Base-by-base conservation (phyloP, 257 asterid genomes). In the Solanum bukasovii region DNA sequence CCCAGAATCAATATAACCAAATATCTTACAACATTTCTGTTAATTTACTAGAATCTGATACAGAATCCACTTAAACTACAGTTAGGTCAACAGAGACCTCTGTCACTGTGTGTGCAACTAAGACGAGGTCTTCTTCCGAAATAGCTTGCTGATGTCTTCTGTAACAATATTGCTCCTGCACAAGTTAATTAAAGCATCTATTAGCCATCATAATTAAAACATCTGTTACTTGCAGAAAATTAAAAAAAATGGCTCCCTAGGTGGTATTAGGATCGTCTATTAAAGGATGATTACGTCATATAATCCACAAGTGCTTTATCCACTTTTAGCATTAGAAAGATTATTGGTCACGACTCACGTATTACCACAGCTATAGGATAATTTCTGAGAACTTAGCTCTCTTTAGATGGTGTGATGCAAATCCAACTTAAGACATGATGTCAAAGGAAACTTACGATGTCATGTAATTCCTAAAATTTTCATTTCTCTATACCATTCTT, bases 91-190 rank as follows among this genome's bases (percentile, higher is more conserved):
- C 85, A 44, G 40, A 27, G 14, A 81, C 9, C 29, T 81, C 40
- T 27, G 38, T 25, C 16, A 44, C 5, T 44, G 14, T 8, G 13
- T 27, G 27, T 1, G 67, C 90, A 90, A 90, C 71, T 92, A 88
- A 31, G 91, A 29, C 23, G 95, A 87, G 73, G 95, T 87, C 92
- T 89, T 94, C 90, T 92, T 92, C 90, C 92, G 95, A 87, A 96
- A 96, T 77, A 96, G 93, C 93, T 94, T 96, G 94, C 90, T 94
- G 81, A 96, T 90, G 92, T 96, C 98, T 90, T 96, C 98, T 2
- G 99, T 96, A 40, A 94, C 99, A 31, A 96, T 82, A 81, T 96
- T 96, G 95, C 98, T 95, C 97, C 98, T 96, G 95, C 88, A 90
- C 90, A 79, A 81, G 42, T 27, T 14, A 49, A 29, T 81, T 46